Evolutionary conservation across 305 asterid genomes (phyloP), one percentile per base, ranked within the genome.

Genomic region (Fraxinus nigra): DNA sequence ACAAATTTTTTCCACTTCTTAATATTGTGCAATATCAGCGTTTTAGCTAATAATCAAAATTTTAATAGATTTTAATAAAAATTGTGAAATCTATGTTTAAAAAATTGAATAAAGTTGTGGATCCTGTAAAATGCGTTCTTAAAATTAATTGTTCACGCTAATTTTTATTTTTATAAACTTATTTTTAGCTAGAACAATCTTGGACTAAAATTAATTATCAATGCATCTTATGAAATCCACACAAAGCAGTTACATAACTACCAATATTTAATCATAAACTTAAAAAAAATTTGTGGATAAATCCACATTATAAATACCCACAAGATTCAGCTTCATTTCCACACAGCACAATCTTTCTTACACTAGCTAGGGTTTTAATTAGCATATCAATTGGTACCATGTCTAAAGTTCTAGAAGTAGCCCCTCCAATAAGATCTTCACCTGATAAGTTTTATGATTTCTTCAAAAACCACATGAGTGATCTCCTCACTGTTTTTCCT

Each of bases 361-460:
- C 5, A 43, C n/a, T 43, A 10, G 54, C 16, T 43, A 43, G 54
- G 54, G 4, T 43, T 43, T 43, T 37, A 37, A 37, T 43, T 2
- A 43, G n/a, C 54, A 13, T 43, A 43, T 43, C 16, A 11, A 11
- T 43, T 11, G 54, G 54, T 43, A 61, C 1, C 28, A 61, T 61
- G 70, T 7, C 32, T 61, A 1, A 54, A 54, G 30, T 22, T 7
- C 14, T 61, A 18, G 70, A 61, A 9, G 70, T 61, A 22, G 2
- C 70, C 30, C 28, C 70, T 61, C 28, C 70, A 63, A 87, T 75
- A 59, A 84, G 72, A 82, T 59, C 74, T 74, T 10, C 81, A 7
- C 67, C 83, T n/a, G 85, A 81, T 11, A 87, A 85, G 63, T 83
- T 78, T 70, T 87, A 69, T 40, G 77, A 69, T 9, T 84, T 87